These are phyloP conservation scores for Sarocladium kiliense DNA, from an alignment of 2,329 filamentous ascomycete genomes.

Conservation along the genomic window DNA sequence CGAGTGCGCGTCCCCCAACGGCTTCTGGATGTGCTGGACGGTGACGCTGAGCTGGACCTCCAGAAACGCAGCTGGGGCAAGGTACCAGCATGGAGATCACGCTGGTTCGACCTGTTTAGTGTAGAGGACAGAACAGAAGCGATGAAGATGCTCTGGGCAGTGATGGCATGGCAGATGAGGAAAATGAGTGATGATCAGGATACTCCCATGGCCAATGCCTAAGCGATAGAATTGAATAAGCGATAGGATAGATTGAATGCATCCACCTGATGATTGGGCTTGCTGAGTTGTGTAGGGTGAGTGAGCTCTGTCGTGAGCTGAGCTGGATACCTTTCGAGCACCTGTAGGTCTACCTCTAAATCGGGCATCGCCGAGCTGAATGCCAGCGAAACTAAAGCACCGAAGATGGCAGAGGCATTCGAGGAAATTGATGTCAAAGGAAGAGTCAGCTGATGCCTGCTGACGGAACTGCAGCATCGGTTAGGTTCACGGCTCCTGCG, in stretches of 20 bases:
- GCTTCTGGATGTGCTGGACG: constrained; percentile 48
- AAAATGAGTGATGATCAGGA: constrained; percentile 8
- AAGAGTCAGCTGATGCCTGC: too few species aligned
- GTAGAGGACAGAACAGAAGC: constrained; percentile 49
- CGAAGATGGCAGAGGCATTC: too few species aligned
- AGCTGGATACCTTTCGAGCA: too few species aligned
- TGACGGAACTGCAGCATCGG: too few species aligned
- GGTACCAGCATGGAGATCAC: constrained; percentile 51
- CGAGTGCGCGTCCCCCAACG: constrained; percentile 52
- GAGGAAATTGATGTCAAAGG: too few species aligned
- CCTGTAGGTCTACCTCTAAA: too few species aligned
- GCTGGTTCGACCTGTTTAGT: constrained; percentile 58
- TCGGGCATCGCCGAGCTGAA: too few species aligned
- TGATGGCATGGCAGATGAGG: constrained; percentile 58
- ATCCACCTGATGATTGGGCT: neutral
- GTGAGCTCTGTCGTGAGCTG: too few species aligned
- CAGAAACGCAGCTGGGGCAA: constrained; percentile 41
- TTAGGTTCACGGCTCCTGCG: too few species aligned
- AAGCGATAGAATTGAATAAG: neutral
- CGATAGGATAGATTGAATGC: neutral
- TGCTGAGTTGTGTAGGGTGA: too few species aligned
- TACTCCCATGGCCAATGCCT: constrained; percentile 9
- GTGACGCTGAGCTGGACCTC: constrained; percentile 28
- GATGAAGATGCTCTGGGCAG: constrained; percentile 51
- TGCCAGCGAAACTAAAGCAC: too few species aligned